phyloP scores from a whole-genome alignment of 345 rosid species.

The Heritiera fomes region DNA sequence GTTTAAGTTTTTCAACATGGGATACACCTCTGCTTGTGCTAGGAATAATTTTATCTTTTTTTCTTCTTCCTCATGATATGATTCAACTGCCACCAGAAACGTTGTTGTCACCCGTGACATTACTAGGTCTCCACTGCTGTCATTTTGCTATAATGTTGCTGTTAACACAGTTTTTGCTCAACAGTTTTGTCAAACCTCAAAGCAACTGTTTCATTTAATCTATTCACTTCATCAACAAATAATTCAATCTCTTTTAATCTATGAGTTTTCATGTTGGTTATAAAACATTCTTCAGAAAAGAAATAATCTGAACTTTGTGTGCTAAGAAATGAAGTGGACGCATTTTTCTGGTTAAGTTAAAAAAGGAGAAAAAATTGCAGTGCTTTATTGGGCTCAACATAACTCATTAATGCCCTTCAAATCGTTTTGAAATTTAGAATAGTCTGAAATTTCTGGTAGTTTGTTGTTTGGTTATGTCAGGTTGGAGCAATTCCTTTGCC shows the following conservation, averaged over 20 bases:
- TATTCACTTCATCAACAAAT: neutral
- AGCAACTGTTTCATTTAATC: too few relatives aligned
- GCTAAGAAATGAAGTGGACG: neutral
- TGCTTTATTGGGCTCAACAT: neutral
- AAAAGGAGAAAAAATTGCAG: neutral
- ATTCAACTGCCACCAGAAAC: neutral
- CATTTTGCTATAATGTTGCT: neutral
- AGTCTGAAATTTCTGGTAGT: neutral
- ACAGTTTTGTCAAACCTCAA: neutral
- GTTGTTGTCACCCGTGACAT: neutral
- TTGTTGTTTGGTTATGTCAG: constrained; percentile 8
- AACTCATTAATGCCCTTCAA: neutral
- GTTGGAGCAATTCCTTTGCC: neutral
- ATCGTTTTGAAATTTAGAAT: neutral
- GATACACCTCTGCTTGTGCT: neutral
- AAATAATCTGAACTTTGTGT: neutral
- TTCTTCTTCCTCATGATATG: too few relatives aligned
- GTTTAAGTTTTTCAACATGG: neutral
- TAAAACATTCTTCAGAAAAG: neutral
- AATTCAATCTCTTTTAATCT: neutral
- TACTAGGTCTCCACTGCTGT: neutral
- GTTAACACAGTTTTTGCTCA: neutral
- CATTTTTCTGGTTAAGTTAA: neutral
- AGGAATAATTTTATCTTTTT: too few relatives aligned
- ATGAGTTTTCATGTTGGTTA: neutral